Base-by-base conservation (phyloP, 1,284 basidiomycete genomes). In the Apiotrichum brassicae region DNA sequence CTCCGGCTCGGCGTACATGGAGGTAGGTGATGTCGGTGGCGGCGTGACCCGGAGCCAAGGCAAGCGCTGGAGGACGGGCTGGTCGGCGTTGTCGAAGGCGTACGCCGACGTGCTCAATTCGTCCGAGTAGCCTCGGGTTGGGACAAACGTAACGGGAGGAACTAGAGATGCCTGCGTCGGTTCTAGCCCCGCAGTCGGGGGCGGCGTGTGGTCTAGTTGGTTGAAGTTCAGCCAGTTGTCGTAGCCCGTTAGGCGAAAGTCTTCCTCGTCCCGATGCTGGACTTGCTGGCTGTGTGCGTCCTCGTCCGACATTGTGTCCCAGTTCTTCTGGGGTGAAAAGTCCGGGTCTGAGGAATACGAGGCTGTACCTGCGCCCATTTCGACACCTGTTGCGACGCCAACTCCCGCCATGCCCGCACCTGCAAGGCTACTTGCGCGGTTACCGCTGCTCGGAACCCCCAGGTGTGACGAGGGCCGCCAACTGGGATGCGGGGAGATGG, bases 151-250 rank as follows among this genome's bases (percentile, higher is more conserved):
- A 6, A 6, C 24, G 20, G 35, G 35, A 19, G 22, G 44, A 25
- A n/a, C 32, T 23, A 28, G 30, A 13, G 32, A 14, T n/a, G 36
- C 2, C 24, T 33, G 48, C 8, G 6, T 30, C 12, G 42, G 14
- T 20, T 13, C 26, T 13, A 19, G 26, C 37, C 33, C 35, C 12
- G 23, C 18, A 1, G 33, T 18, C 19, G 38, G 23, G 4, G 30
- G 40, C 6, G 38, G 24, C 14, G 38, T n/a, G 2, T 2, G 14
- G 18, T 28, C 8, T 19, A 26, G n/a, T 6, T 19, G 1, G 19
- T 46, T 42, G 37, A 46, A 56, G 12, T 41, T 22, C 2, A 51
- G 25, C 54, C 54, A 56, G 36, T 49, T 38, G 32, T 56, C 54
- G 37, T 46, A 48, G 32, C 42, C 20, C 4, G 54, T 39, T 25